Base-by-base conservation (phyloP, 176 grass and related monocot genomes). In the Cymbopogon citratus region DNA sequence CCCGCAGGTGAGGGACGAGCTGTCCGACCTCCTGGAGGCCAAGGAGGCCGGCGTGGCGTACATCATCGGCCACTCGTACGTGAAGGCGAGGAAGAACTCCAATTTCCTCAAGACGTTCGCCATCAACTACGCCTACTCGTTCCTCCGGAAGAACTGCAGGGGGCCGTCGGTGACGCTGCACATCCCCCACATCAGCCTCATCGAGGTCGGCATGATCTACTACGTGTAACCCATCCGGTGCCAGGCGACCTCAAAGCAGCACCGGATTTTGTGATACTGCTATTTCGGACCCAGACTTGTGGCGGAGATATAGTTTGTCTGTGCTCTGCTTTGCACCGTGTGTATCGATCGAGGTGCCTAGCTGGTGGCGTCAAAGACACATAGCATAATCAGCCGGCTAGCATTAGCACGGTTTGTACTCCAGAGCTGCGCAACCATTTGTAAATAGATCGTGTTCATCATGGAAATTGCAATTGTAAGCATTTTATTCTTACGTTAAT, bases 171-270 rank as follows among this genome's bases (percentile, higher is more conserved):
- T 87, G 60, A 81, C 89, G 44, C 72, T 94, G 78, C 88, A 94
- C 15, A 86, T 91, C 70, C 92, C 92, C 21, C 92, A 91, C 11
- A 80, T 91, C 66, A 89, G 89, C 75, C 89, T 91, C 45, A 84
- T 94, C 51, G 92, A 94, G 79, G 92, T 94, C 9, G 92, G 92
- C 62, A 94, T 94, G 92, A 91, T 94, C 77, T 91, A 94, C 78
- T 83, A 91, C 9, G 92, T 94, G 33, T 62, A 49, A 29, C 1
- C 3, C 2, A 8, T 10, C 7, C 1, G 11, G 10, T 13, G 43
- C 43, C 19, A n/a, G n/a, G n/a, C n/a, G n/a, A n/a, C n/a, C n/a
- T n/a, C n/a, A n/a, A n/a, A n/a, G n/a, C n/a, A 29, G 43, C 27
- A 33, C 19, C 2, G 21, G 29, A 52, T 48, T 80, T 80, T 67